Evolutionary conservation across 257 asterid species (phyloP).

Genomic region (Petunia axillaris): DNA sequence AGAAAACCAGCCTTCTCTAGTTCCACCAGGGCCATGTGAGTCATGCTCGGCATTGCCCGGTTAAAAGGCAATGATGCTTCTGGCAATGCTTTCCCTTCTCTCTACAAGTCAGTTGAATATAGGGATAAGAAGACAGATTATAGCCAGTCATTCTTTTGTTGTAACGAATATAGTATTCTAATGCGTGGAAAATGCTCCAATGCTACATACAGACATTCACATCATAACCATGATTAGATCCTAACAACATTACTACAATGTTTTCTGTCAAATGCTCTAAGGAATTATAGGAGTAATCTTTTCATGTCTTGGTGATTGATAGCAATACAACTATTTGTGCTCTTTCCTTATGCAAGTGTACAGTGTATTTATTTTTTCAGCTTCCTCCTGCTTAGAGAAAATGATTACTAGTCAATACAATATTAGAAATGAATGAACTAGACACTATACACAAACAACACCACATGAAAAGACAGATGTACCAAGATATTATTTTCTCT

Average conservation of each 20-base stretch:
- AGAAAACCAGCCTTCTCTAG: conserved; percentile 87
- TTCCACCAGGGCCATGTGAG: conserved; percentile 94
- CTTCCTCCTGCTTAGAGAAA: background rate
- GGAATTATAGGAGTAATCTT: background rate
- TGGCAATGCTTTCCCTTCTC: conserved; percentile 91
- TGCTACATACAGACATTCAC: conserved; percentile 7
- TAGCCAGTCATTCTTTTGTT: background rate
- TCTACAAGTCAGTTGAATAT: conserved; percentile 48
- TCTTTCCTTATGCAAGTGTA: background rate
- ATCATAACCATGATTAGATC: conserved; percentile 10
- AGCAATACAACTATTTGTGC: conserved; percentile 9
- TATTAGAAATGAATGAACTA: background rate
- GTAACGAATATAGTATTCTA: background rate
- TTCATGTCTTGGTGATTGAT: background rate
- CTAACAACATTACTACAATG: conserved; percentile 1
- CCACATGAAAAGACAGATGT: background rate
- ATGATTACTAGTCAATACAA: background rate
- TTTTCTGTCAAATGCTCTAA: background rate
- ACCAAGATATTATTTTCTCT: background rate
- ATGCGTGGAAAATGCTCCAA: background rate
- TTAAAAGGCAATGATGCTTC: conserved; percentile 96
- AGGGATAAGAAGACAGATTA: conserved; percentile 24
- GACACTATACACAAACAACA: background rate
- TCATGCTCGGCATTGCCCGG: conserved; percentile 89
- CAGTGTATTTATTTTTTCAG: background rate